A percentile compares a stretch with the other conserved stretches of the same genome.
Evolutionary conservation across 2,329 filamentous ascomycete genomes (phyloP).

Genomic region (Zopfia rhizophila): DNA sequence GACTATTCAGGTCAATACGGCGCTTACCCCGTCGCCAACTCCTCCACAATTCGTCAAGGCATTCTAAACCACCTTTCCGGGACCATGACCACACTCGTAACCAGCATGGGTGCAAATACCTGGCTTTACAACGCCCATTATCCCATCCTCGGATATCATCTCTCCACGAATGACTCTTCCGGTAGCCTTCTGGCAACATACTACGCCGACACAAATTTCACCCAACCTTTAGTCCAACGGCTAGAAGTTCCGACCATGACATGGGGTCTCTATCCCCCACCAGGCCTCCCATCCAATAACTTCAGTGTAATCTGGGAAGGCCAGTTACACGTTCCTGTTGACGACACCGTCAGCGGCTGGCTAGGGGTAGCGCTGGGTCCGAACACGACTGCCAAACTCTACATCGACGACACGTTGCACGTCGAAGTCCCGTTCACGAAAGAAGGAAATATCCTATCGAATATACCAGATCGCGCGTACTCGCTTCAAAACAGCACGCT

Average conservation of each 20-base stretch:
- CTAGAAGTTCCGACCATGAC: slow-evolving; percentile 54
- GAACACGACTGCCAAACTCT: slow-evolving; percentile 55
- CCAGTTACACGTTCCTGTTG: slow-evolving; percentile 50
- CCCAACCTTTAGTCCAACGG: slow-evolving; percentile 36
- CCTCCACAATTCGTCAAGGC: slow-evolving; percentile 54
- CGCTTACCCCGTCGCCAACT: slow-evolving; percentile 51
- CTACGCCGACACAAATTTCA: slow-evolving; percentile 54
- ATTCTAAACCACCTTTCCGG: slow-evolving; percentile 44
- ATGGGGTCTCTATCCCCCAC: slow-evolving; percentile 58
- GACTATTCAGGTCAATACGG: slow-evolving; percentile 58
- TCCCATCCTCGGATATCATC: slow-evolving; percentile 55
- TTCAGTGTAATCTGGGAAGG: slow-evolving; percentile 60
- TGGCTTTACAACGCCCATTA: slow-evolving; percentile 60
- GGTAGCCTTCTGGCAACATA: slow-evolving; percentile 56
- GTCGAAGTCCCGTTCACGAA: slow-evolving; percentile 36
- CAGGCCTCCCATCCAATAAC: slow-evolving; percentile 56
- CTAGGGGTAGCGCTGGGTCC: slow-evolving; percentile 55
- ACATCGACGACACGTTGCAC: slow-evolving; percentile 47
- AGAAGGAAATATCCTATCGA: slow-evolving; percentile 51
- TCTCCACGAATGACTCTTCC: slow-evolving; percentile 49
- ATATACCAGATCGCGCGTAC: slow-evolving; percentile 54
- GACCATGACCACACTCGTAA: slow-evolving; percentile 44
- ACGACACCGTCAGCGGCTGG: slow-evolving; percentile 54
- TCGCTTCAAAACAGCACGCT: slow-evolving; percentile 49
- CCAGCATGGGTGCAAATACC: slow-evolving; percentile 57